Percentiles rank a stretch among this genome's conserved stretches.
phyloP scores from a whole-genome alignment of 192 early-diverging fungal genomes.

The Backusella psychrophila region DNA sequence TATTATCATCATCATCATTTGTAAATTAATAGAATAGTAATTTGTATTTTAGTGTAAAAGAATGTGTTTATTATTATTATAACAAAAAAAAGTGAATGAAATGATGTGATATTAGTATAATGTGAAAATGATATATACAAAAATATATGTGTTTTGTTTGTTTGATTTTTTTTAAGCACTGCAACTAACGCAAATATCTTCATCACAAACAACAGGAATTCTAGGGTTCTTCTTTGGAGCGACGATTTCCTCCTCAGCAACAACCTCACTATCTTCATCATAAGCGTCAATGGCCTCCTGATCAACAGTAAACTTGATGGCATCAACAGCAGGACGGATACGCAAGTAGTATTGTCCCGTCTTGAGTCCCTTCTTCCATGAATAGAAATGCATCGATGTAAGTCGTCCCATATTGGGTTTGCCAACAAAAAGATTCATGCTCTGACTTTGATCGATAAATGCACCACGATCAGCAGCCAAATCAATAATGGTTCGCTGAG shows the following conservation, averaged over 20 bases:
- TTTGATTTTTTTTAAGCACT: background rate
- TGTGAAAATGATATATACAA: background rate
- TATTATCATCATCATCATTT: background rate
- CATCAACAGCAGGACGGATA: slow-evolving; percentile 90
- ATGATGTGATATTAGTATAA: background rate
- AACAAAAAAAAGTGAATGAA: background rate
- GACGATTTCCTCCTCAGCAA: background rate
- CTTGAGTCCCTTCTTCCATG: slow-evolving; percentile 97
- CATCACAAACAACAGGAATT: slow-evolving; percentile 10
- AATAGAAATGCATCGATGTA: slow-evolving; percentile 98
- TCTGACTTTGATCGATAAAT: slow-evolving; percentile 97
- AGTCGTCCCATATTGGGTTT: slow-evolving; percentile 91
- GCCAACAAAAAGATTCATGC: slow-evolving; percentile 92
- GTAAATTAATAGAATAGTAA: background rate
- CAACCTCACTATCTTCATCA: background rate
- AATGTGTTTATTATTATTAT: background rate
- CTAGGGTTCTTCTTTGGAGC: background rate
- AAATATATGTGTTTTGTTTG: background rate
- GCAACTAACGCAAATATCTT: slow-evolving; percentile 10
- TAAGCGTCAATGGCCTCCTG: background rate
- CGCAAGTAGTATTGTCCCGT: slow-evolving; percentile 99
- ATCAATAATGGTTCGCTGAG: slow-evolving; percentile 88
- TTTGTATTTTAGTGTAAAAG: background rate
- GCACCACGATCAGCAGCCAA: slow-evolving; percentile 97
- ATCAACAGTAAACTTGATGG: slow-evolving; percentile 66